Percentiles rank a stretch among this genome's conserved stretches.
These are phyloP conservation scores for Mortierella polycephala DNA, from an alignment of 371 early-diverging fungal species.

Conservation along the genomic window DNA sequence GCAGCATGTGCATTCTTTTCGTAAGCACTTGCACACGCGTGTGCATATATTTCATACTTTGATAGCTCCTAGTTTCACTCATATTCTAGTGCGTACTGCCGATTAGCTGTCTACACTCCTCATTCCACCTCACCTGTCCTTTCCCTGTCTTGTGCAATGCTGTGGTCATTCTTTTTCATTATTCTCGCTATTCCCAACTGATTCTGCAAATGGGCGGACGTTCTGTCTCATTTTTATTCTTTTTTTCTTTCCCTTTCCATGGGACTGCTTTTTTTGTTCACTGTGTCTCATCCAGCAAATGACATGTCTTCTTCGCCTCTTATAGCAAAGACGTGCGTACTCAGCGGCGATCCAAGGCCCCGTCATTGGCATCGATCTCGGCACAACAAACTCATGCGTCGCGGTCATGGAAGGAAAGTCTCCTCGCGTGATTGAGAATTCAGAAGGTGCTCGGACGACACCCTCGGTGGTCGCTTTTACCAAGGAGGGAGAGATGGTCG, in stretches of 20 bases:
- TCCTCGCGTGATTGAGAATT: constrained; percentile 97
- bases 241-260: not conserved
- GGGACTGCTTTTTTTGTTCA: not conserved
- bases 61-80: too few species aligned
- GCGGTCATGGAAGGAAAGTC: constrained; percentile 97
- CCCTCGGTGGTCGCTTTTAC: constrained; percentile 97
- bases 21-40: too few species aligned
- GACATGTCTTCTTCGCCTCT: not conserved
- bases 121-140: too few species aligned
- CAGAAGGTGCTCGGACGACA: constrained; percentile 97
- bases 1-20: too few species aligned
- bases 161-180: not conserved
- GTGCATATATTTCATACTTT: too few species aligned
- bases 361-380: constrained; percentile 99
- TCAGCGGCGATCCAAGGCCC: constrained; percentile 83
- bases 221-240: not conserved
- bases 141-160: too few species aligned
- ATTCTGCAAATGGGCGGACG: not conserved
- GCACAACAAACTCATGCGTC: constrained; percentile 99
- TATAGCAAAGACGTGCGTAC: constrained; percentile 45
- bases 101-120: too few species aligned
- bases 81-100: too few species aligned
- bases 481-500: constrained; percentile 93
- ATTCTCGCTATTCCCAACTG: not conserved
- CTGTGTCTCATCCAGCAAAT: not conserved